Evolutionary conservation across 148 eudicot genomes (phyloP), one percentile per base, ranked within the genome.

Genomic region (Limonium bicolor): DNA sequence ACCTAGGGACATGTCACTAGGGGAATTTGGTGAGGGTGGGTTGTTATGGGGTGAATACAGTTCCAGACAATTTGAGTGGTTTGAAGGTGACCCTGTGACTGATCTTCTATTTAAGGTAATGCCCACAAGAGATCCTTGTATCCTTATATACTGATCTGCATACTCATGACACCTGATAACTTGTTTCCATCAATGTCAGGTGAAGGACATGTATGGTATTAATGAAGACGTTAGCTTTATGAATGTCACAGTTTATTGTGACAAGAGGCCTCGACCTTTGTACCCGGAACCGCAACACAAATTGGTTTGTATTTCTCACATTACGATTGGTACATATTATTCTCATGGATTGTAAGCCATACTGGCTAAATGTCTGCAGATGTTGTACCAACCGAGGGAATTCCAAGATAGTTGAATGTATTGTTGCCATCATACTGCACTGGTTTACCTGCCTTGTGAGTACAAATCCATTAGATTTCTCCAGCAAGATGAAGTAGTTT

Each of bases 21-120:
- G 93, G 46, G 95, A 85, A 69, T 90, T 75, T 62, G 95, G 99
- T 33, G 88, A 80, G 72, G 97, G 99, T 55, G 99, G 99, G 40
- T 58, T 80, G 53, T 62, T 90, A 61, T 81, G 99, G 76, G 88
- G 82, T 48, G 99, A 85, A 62, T 90, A 95, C 68, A 78, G 71
- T 56, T 65, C 78, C 16, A 77, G 95, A 58, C 69, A 81, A 50
- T 81, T 80, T 52, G 99, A 90, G 64, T 90, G 99, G 99, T 73
- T 90, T 57, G 82, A 73, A 41, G 94, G 95, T 42, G 59, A 73
- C 59, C 71, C 82, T 42, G 67, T 69, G 26, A 55, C 72, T 52
- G 78, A 67, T 39, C 72, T 90, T 50, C 66, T 85, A 45, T 62
- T 71, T 11, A 80, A 90, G 99, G 99, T 90, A 53, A 20, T 35